Conservation (phyloP, 345 rosid genomes). For the Eucalyptus rudis region DNA sequence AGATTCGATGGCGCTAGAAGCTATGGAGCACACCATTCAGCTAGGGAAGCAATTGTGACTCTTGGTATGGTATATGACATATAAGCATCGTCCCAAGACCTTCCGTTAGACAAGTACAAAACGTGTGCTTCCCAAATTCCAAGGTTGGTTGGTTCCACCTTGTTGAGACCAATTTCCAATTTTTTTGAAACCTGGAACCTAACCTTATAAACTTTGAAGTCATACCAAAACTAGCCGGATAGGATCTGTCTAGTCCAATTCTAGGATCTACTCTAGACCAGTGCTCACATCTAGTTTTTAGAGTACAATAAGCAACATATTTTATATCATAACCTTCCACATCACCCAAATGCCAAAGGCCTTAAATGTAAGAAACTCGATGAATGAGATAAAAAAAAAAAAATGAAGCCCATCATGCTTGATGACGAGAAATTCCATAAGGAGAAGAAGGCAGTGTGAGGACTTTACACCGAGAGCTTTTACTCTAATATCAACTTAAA, state of each 20-base stretch:
- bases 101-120: not conserved
- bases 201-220: not conserved
- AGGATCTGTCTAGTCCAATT: not conserved
- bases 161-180: rapidly evolving
- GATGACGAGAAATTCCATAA: not conserved
- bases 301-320: not conserved
- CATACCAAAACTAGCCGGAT: too few relatives aligned
- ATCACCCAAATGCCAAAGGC: not conserved
- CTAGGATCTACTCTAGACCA: not conserved
- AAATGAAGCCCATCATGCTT: not conserved
- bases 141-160: not conserved
- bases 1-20: not conserved
- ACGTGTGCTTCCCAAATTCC: not conserved
- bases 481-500: not conserved
- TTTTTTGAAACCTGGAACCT: too few relatives aligned
- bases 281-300: not conserved
- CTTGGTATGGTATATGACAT: not conserved
- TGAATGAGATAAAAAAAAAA: not conserved
- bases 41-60: not conserved
- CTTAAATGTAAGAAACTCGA: not conserved
- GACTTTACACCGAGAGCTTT: not conserved
- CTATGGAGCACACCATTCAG: not conserved
- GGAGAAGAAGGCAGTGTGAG: not conserved
- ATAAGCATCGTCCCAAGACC: not conserved
- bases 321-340: not conserved